Evolutionary conservation across 139 green algal genomes (phyloP).

Genomic region (Chlamydomonas applanata): DNA sequence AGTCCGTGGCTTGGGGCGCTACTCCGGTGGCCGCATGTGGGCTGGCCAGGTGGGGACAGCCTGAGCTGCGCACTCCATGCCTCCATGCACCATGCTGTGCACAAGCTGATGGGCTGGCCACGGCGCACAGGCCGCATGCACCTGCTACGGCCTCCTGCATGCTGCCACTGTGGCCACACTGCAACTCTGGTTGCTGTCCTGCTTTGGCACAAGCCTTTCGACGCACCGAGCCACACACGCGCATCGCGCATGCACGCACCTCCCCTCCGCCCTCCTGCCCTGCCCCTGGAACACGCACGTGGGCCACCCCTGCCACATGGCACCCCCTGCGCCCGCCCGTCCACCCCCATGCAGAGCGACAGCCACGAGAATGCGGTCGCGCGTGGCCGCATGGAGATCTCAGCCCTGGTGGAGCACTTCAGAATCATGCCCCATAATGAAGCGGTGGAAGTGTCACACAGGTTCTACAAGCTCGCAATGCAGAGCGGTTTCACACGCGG

Average conservation of each 20-base stretch:
- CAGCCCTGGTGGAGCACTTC: slow-evolving; percentile 79
- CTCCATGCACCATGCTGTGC: background rate
- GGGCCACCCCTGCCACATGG: no score
- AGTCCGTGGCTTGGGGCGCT: slow-evolving; percentile 55
- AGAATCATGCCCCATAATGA: slow-evolving; percentile 76
- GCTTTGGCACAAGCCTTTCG: no score
- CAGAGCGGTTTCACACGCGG: slow-evolving; percentile 92
- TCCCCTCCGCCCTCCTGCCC: no score
- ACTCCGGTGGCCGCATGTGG: slow-evolving; percentile 73
- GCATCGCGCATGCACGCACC: background rate
- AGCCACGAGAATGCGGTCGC: slow-evolving; percentile 78
- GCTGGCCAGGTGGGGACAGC: slow-evolving; percentile 48
- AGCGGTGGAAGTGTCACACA: slow-evolving; percentile 60
- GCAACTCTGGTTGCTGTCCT: no score
- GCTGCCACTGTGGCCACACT: no score
- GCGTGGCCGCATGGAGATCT: slow-evolving; percentile 77
- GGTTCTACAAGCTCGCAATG: slow-evolving; percentile 86
- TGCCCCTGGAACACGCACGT: no score
- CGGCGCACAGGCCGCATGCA: no score
- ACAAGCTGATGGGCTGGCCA: no score
- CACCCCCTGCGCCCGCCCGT: background rate
- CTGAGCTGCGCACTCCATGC: background rate
- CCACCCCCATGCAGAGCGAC: slow-evolving; percentile 56
- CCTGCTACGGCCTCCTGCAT: no score
- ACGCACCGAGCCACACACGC: background rate